Evolutionary conservation across 352 stramenopile genomes (phyloP).

Genomic region (Chrysophaeum taylorii): DNA sequence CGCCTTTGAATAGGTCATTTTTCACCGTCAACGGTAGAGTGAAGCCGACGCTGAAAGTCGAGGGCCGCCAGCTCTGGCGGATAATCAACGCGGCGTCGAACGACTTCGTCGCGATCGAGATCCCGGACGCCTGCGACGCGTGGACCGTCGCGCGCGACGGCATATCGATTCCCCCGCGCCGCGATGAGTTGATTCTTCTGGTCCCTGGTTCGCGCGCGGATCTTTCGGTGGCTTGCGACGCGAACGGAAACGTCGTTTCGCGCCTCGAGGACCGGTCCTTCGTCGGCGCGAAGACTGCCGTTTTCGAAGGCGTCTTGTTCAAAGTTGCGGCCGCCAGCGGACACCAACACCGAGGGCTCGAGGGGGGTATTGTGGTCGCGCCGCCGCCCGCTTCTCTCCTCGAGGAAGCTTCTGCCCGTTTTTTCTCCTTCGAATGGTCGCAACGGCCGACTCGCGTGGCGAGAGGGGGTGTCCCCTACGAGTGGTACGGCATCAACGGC

Average conservation of each 20-base stretch:
- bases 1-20: slow-evolving; percentile 30
- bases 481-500: slow-evolving; percentile 59
- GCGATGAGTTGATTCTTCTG: slow-evolving; percentile 30
- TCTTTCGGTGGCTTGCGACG: slow-evolving; percentile 49
- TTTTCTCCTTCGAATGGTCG: slow-evolving; percentile 8
- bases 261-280: slow-evolving; percentile 35
- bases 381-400: slow-evolving; percentile 24
- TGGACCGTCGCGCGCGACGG: slow-evolving; percentile 47
- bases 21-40: slow-evolving; percentile 59
- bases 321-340: too few species aligned
- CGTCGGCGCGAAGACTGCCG: slow-evolving; percentile 46
- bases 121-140: slow-evolving; percentile 48
- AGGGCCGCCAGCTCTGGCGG: slow-evolving; percentile 49
- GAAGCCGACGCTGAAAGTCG: slow-evolving; percentile 46
- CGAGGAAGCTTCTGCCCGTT: neutral
- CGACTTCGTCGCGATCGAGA: slow-evolving; percentile 44
- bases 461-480: slow-evolving; percentile 54
- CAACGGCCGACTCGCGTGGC: slow-evolving; percentile 9
- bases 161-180: slow-evolving; percentile 32
- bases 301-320: slow-evolving; percentile 54
- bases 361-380: slow-evolving; percentile 33
- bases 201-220: slow-evolving; percentile 50
- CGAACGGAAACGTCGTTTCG: slow-evolving; percentile 21
- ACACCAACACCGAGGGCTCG: neutral
- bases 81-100: slow-evolving; percentile 52